Base-by-base conservation (phyloP, 148 eudicot species). In the Limonium bicolor region DNA sequence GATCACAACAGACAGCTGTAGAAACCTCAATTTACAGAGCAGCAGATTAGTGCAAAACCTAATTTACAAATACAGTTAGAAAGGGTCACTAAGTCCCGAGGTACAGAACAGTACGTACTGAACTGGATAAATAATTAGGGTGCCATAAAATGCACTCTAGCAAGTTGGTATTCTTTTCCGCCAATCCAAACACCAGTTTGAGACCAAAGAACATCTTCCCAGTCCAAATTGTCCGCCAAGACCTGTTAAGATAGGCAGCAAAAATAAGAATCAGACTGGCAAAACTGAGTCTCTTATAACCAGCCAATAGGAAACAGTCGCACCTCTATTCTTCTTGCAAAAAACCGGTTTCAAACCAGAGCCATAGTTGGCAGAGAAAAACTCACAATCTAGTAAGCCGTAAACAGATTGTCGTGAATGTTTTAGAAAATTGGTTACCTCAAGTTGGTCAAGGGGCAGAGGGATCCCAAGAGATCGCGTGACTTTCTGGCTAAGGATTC, bases 391-490 rank as follows among this genome's bases (percentile, higher is more conserved):
- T 25, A 27, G 32, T n/a, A n/a, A n/a, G n/a, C n/a, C n/a, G n/a
- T n/a, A n/a, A n/a, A n/a, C n/a, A n/a, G n/a, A n/a, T n/a, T n/a
- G n/a, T 22, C n/a, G 48, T 17, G 12, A 38, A 27, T n/a, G 23
- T 42, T 15, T 30, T 36, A 51, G 15, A 45, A 32, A 36, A 11
- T 27, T 19, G 27, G 5, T 29, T 71, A 85, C 99, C 95, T 90
- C 88, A 24, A 90, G 44, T 66, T 78, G 77, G 39, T 90, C 99
- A 40, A 58, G 55, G 37, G 99, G 94, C 46, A 84, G 64, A 3
- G 99, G 99, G 16, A 90, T 76, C 36, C 99, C 99, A 43, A 76
- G 51, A 22, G 81, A 62, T 24, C 54, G 69, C 85, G 85, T 80
- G 25, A 63, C 45, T 37, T 71, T 73, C 54, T 84, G 95, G 17